phyloP scores from a whole-genome alignment of 768 basidiomycete species.

The Phallus indusiatus region DNA sequence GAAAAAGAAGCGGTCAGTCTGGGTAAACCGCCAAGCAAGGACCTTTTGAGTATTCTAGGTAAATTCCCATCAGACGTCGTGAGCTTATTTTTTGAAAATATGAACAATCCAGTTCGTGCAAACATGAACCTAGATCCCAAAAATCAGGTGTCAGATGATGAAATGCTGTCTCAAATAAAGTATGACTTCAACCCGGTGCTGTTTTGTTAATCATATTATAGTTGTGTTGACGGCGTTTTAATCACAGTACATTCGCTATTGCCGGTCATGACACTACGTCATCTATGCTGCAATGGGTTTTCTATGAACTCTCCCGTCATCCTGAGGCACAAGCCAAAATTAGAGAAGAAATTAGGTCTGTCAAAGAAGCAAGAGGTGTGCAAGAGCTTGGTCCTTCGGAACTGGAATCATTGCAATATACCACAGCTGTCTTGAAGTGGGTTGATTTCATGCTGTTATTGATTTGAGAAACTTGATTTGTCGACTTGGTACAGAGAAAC shows the following conservation, averaged over 20 bases:
- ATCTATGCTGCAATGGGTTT: slow-evolving; percentile 32
- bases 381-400: slow-evolving; percentile 27
- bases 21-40: neutral
- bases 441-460: neutral
- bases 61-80: neutral
- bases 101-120: neutral
- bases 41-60: slow-evolving; percentile 4
- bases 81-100: neutral
- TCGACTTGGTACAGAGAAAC: slow-evolving; percentile 28
- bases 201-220: neutral
- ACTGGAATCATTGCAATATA: slow-evolving; percentile 33
- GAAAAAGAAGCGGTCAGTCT: neutral
- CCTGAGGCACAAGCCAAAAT: slow-evolving; percentile 30
- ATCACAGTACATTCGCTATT: slow-evolving; percentile 35
- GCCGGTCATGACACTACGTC: slow-evolving; percentile 44
- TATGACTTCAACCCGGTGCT: neutral
- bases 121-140: neutral
- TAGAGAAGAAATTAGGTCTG: slow-evolving; percentile 25
- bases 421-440: slow-evolving; percentile 26
- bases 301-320: slow-evolving; percentile 29
- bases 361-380: slow-evolving; percentile 12
- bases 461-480: neutral
- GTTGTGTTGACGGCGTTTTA: neutral
- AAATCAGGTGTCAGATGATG: neutral
- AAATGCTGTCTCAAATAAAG: slow-evolving; percentile 4